Evolutionary conservation across 768 basidiomycete genomes (phyloP).

Genomic region (Rubroboletus pulcherrimus): DNA sequence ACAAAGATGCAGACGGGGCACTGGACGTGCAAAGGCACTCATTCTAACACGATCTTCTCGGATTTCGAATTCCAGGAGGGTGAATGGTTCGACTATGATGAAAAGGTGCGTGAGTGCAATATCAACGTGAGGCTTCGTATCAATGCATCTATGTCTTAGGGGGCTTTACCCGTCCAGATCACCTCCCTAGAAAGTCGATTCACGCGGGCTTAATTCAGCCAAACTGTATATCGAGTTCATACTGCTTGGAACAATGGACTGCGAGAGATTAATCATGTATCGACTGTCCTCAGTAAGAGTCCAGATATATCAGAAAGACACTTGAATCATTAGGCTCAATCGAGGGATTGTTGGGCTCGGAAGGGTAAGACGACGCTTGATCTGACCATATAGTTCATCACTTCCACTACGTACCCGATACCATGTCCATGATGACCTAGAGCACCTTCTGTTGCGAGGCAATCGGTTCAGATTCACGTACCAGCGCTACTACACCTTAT

Average conservation of each 20-base stretch:
- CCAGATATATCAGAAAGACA: not conserved
- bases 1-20: constrained; percentile 48
- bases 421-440: not conserved
- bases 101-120: constrained; percentile 53
- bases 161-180: constrained; percentile 63
- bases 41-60: constrained; percentile 51
- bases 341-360: too few relatives aligned
- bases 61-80: constrained; percentile 55
- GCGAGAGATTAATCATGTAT: not conserved
- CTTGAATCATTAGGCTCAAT: not conserved
- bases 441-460: not conserved
- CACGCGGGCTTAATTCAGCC: constrained; percentile 49
- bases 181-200: constrained; percentile 64
- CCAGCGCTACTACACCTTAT: constrained; percentile 31
- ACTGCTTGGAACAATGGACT: not conserved
- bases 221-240: not conserved
- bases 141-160: constrained; percentile 34
- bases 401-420: not conserved
- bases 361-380: not conserved
- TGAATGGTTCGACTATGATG: constrained; percentile 86
- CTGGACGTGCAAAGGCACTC: constrained; percentile 72
- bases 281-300: not conserved
- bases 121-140: not conserved
- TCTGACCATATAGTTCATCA: not conserved
- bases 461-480: constrained; percentile 24